A percentile compares a stretch with the other conserved stretches of the same genome.
Conservation (phyloP, 140 eudicot genomes). For the Anethum foeniculum region DNA sequence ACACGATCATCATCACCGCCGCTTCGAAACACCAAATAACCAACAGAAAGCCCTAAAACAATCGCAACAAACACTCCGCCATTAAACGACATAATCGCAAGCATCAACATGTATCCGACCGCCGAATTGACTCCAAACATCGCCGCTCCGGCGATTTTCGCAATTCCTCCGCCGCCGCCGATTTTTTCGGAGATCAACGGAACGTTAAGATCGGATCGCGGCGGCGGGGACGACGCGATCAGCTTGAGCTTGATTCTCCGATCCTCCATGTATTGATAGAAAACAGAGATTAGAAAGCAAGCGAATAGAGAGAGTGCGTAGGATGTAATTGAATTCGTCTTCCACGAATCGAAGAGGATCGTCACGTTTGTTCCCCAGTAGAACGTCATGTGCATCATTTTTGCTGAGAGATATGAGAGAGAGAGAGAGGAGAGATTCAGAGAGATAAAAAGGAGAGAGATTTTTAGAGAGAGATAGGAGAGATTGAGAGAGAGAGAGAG, state of each 20-base stretch:
- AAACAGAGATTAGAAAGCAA: slow-evolving; percentile 42
- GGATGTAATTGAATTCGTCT: slow-evolving; percentile 38
- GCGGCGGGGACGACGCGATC: slow-evolving; percentile 21
- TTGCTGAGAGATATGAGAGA: background rate
- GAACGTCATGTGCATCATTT: slow-evolving; percentile 92
- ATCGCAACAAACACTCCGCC: slow-evolving; percentile 46
- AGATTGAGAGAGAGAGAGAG: background rate
- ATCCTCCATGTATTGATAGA: slow-evolving; percentile 72
- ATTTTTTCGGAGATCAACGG: slow-evolving; percentile 23
- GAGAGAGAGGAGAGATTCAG: background rate
- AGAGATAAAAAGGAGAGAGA: background rate
- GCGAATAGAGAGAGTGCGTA: slow-evolving; percentile 41
- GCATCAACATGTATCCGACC: slow-evolving; percentile 48
- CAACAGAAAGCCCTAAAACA: slow-evolving; percentile 38
- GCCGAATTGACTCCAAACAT: slow-evolving; percentile 39
- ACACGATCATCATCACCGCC: slow-evolving; percentile 25
- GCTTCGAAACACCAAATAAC: slow-evolving; percentile 40
- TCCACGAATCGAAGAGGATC: slow-evolving; percentile 65
- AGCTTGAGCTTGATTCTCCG: slow-evolving; percentile 44
- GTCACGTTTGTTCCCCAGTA: slow-evolving; percentile 63
- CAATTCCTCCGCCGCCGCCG: slow-evolving; percentile 15
- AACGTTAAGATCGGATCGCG: background rate
- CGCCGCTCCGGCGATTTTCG: slow-evolving; percentile 28
- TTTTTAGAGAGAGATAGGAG: background rate
- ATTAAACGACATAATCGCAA: slow-evolving; percentile 55